phyloP scores from a whole-genome alignment of 148 eudicot genomes.

The Rhododendron griersonianum region DNA sequence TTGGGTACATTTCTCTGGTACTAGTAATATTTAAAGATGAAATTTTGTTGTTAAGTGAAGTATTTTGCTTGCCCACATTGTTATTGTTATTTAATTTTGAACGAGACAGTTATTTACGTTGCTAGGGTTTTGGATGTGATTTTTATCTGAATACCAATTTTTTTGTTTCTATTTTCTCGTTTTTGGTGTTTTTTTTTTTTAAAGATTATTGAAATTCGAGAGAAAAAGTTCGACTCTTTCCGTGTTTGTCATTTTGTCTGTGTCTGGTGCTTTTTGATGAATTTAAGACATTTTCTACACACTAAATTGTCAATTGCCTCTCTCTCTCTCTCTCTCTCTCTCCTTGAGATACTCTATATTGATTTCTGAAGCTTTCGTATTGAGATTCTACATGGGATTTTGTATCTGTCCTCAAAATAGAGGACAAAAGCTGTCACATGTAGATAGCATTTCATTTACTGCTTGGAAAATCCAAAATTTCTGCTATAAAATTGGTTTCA shows the following conservation, averaged over 20 bases:
- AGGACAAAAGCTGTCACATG: slow-evolving; percentile 46
- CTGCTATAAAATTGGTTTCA: neutral
- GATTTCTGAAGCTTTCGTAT: slow-evolving; percentile 5
- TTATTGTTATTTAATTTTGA: neutral
- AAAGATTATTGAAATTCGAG: neutral
- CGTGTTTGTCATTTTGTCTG: neutral
- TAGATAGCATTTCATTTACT: slow-evolving; percentile 20
- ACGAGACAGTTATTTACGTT: neutral
- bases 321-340: neutral
- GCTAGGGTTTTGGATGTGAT: neutral
- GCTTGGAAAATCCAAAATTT: slow-evolving; percentile 14
- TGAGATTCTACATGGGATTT: neutral
- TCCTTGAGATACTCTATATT: neutral
- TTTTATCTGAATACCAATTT: neutral
- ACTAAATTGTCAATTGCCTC: neutral
- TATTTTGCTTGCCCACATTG: too few species aligned
- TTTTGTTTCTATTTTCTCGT: neutral
- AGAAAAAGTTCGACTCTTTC: neutral
- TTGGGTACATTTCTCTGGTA: too few species aligned
- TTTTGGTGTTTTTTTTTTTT: neutral
- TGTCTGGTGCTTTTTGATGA: neutral
- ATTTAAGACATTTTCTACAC: neutral
- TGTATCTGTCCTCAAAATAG: slow-evolving; percentile 20
- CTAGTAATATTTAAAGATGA: too few species aligned
- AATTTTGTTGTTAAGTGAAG: too few species aligned